phyloP scores from a whole-genome alignment of 148 eudicot species.

The Rhododendron simsii region DNA sequence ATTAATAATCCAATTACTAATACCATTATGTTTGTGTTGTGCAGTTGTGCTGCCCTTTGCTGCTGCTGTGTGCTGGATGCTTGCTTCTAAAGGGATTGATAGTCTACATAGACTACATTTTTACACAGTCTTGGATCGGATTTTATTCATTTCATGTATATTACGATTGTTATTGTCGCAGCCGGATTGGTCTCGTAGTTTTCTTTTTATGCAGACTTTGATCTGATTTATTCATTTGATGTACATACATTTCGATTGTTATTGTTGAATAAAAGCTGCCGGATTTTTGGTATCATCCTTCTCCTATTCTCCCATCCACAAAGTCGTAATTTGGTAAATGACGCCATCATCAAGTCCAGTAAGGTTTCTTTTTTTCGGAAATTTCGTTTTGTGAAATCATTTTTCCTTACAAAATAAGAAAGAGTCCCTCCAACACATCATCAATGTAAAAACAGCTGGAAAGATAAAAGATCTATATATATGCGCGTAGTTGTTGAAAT shows the following conservation, averaged over 20 bases:
- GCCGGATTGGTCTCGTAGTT: background rate
- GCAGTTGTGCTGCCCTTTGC: conserved; percentile 27
- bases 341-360: too few species aligned
- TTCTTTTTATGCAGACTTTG: background rate
- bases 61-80: conserved; percentile 24
- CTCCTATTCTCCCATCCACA: background rate
- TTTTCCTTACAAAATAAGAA: too few species aligned
- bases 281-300: background rate
- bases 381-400: too few species aligned
- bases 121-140: background rate
- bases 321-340: background rate
- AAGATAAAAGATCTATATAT: too few species aligned
- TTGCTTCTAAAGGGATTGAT: conserved; percentile 5
- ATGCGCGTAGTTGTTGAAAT: too few species aligned
- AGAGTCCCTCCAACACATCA: too few species aligned
- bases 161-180: background rate
- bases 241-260: background rate
- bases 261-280: background rate
- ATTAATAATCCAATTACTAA: background rate
- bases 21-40: background rate
- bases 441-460: too few species aligned
- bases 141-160: background rate
- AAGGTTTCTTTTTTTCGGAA: too few species aligned
- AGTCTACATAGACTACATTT: background rate
- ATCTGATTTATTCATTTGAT: background rate